phyloP scores from a whole-genome alignment of 2,329 filamentous ascomycete genomes.

The Fragosphaeria purpurea region DNA sequence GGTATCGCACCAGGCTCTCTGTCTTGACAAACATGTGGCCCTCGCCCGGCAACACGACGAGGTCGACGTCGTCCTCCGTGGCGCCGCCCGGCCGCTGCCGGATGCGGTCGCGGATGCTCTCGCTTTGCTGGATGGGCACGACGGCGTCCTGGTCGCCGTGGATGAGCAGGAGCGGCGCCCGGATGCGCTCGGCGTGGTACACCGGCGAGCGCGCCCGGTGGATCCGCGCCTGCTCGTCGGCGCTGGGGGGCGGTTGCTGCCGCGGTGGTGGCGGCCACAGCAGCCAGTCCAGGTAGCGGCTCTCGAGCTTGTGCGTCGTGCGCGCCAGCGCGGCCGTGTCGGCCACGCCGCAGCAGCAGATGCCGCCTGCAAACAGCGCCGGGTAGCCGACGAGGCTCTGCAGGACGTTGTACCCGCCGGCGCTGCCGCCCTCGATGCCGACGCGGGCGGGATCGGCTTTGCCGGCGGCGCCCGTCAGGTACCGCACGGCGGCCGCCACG shows the following conservation, averaged over 20 bases:
- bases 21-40: slow-evolving; percentile 38
- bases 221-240: slow-evolving; percentile 28
- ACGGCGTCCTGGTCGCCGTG: slow-evolving; percentile 46
- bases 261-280: slow-evolving; percentile 21
- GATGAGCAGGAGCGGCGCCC: slow-evolving; percentile 42
- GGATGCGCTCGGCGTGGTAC: slow-evolving; percentile 36
- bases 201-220: slow-evolving; percentile 38
- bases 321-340: slow-evolving; percentile 35
- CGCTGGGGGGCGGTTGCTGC: slow-evolving; percentile 12
- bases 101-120: slow-evolving; percentile 39
- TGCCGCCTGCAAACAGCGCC: slow-evolving; percentile 35
- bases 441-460: slow-evolving; percentile 5
- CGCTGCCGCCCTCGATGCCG: slow-evolving; percentile 30
- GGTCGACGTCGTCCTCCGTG: slow-evolving; percentile 25
- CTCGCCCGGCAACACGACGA: slow-evolving; percentile 39
- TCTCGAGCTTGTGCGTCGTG: slow-evolving; percentile 48
- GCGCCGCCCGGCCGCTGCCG: slow-evolving; percentile 23
- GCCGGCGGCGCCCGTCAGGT: slow-evolving; percentile 24
- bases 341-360: slow-evolving; percentile 40
- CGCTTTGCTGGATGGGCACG: slow-evolving; percentile 47
- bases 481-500: slow-evolving; percentile 33
- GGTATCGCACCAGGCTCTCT: slow-evolving; percentile 27
- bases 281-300: slow-evolving; percentile 37
- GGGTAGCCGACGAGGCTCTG: slow-evolving; percentile 37
- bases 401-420: slow-evolving; percentile 45